A percentile compares a stretch with the other conserved stretches of the same genome.
phyloP scores from a whole-genome alignment of 2,329 filamentous ascomycete genomes.

The Paecilomyces niveus region DNA sequence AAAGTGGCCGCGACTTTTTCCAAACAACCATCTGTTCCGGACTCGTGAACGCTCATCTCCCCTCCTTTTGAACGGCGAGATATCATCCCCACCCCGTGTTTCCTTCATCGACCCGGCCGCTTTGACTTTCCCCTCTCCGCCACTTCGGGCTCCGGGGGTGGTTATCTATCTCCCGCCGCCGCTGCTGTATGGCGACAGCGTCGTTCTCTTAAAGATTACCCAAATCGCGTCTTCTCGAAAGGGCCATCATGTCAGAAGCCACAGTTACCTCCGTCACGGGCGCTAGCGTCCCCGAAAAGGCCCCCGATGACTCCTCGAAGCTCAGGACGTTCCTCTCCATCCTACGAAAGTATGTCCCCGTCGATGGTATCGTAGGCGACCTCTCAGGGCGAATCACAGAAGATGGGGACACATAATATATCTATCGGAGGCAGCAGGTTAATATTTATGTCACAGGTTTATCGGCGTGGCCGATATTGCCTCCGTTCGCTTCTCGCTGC shows the following conservation, averaged over 20 bases:
- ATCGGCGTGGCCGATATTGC: constrained; percentile 95
- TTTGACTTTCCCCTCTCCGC: background rate
- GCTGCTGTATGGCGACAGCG: background rate
- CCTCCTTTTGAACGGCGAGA: background rate
- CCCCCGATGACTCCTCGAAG: constrained; percentile 75
- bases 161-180: background rate
- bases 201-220: background rate
- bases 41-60: background rate
- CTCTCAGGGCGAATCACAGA: background rate
- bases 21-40: background rate
- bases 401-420: constrained; percentile 2
- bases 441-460: constrained; percentile 54
- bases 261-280: background rate
- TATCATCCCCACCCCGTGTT: background rate
- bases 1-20: background rate
- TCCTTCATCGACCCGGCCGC: background rate
- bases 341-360: constrained; percentile 66
- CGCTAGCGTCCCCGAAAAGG: constrained; percentile 41
- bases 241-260: background rate
- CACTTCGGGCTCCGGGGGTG: background rate
- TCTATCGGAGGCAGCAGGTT: background rate
- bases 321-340: constrained; percentile 83
- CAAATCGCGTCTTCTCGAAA: background rate
- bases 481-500: constrained; percentile 89
- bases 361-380: background rate